Percentiles rank a stretch among this genome's conserved stretches.
These are phyloP conservation scores for Climacium dendroides DNA, from an alignment of 225 moss, liverwort and hornwort species.

Conservation along the genomic window DNA sequence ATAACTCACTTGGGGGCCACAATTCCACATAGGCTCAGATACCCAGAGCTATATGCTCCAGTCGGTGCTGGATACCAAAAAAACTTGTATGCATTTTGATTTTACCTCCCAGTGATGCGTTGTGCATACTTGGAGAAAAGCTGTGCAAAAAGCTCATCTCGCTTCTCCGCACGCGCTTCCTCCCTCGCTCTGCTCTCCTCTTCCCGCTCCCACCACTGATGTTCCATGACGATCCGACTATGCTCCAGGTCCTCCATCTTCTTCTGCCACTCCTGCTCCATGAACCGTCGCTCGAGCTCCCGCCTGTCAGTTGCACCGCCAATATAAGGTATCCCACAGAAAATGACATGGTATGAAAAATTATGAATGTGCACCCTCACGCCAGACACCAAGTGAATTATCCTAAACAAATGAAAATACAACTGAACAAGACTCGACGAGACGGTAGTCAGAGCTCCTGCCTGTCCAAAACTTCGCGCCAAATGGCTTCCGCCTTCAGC, in stretches of 20 bases:
- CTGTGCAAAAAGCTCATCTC: slow-evolving; percentile 61
- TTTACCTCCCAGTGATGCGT: slow-evolving; percentile 15
- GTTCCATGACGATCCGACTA: slow-evolving; percentile 44
- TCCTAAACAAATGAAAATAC: background rate
- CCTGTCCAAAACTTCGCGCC: slow-evolving; percentile 66
- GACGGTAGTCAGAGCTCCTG: background rate
- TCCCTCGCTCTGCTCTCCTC: slow-evolving; percentile 67
- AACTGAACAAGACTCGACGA: background rate
- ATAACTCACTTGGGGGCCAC: background rate
- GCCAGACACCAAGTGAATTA: background rate
- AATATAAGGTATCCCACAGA: background rate
- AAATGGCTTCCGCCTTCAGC: slow-evolving; percentile 66
- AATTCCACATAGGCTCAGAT: background rate
- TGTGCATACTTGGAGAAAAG: slow-evolving; percentile 53
- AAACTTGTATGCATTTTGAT: background rate
- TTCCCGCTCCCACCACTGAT: slow-evolving; percentile 73
- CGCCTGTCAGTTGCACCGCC: slow-evolving; percentile 8
- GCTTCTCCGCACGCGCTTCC: slow-evolving; percentile 62
- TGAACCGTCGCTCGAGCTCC: slow-evolving; percentile 56
- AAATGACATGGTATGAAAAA: background rate
- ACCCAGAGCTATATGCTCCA: background rate
- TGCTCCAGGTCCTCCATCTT: slow-evolving; percentile 78
- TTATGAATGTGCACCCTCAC: background rate
- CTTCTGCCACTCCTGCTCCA: slow-evolving; percentile 81
- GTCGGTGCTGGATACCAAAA: background rate